These are phyloP conservation scores for Coniochaeta sp. DNA, from an alignment of 2,329 filamentous ascomycete genomes.

Conservation along the genomic window DNA sequence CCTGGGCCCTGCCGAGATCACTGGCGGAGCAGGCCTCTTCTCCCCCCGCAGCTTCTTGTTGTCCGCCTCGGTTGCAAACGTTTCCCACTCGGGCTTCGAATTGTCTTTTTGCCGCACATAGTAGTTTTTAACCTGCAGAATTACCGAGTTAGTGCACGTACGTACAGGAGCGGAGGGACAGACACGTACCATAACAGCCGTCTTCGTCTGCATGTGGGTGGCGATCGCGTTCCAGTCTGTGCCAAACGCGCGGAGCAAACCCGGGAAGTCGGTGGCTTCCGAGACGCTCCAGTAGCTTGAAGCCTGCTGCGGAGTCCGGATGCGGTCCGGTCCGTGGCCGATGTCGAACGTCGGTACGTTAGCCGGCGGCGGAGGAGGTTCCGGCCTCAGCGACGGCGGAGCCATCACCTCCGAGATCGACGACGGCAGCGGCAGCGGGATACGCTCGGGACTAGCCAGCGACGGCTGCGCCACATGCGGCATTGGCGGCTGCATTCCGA, in stretches of 20 bases:
- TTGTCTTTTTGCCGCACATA: constrained; percentile 54
- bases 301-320: constrained; percentile 47
- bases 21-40: constrained; percentile 51
- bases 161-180: not conserved
- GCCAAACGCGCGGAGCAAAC: constrained; percentile 65
- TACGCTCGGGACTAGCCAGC: constrained; percentile 24
- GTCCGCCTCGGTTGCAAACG: constrained; percentile 53
- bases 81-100: constrained; percentile 50
- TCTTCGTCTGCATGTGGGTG: constrained; percentile 75
- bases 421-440: constrained; percentile 23
- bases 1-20: constrained; percentile 44
- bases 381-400: constrained; percentile 47
- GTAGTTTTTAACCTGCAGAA: constrained; percentile 58
- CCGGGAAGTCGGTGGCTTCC: constrained; percentile 70
- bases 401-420: constrained; percentile 48
- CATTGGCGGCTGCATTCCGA: constrained; percentile 35
- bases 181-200: constrained; percentile 68
- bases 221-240: constrained; percentile 74
- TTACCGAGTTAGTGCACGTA: constrained; percentile 6
- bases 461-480: constrained; percentile 18
- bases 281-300: constrained; percentile 87
- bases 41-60: constrained; percentile 47
- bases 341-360: constrained; percentile 42
- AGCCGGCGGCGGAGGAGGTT: constrained; percentile 40
- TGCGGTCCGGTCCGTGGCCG: constrained; percentile 35